Conservation (phyloP, 805 yeast genomes). For the Barnettozyma salicaria region DNA sequence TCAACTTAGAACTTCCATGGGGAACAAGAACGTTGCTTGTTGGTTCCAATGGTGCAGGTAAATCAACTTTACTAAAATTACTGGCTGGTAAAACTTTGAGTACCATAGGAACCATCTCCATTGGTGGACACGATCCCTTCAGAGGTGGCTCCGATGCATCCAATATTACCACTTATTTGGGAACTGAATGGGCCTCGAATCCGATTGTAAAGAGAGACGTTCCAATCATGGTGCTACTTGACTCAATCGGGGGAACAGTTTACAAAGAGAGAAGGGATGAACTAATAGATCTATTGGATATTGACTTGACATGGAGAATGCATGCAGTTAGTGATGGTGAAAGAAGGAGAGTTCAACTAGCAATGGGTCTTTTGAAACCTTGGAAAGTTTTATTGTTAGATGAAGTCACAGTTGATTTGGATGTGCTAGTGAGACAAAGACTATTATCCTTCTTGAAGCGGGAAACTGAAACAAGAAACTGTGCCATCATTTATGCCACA, state of each 20-base stretch:
- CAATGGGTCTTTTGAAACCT: conserved; percentile 88
- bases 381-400: conserved; percentile 86
- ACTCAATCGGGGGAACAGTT: conserved; percentile 73
- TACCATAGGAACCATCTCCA: conserved; percentile 56
- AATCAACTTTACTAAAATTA: conserved; percentile 78
- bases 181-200: conserved; percentile 97
- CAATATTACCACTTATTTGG: conserved; percentile 66
- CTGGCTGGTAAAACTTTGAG: conserved; percentile 90
- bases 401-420: conserved; percentile 95
- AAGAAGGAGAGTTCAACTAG: conserved; percentile 86
- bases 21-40: conserved; percentile 71
- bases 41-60: conserved; percentile 98
- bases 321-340: conserved; percentile 90
- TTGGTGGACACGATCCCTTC: conserved; percentile 90
- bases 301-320: conserved; percentile 90
- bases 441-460: conserved; percentile 59
- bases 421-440: conserved; percentile 80
- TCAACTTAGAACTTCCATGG: conserved; percentile 57
- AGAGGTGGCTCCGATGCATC: conserved; percentile 44
- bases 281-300: conserved; percentile 71
- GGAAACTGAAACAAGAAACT: conserved; percentile 67
- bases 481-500: conserved; percentile 87
- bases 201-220: conserved; percentile 87
- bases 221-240: conserved; percentile 71
- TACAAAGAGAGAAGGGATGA: conserved; percentile 71